A percentile compares a stretch with the other conserved stretches of the same genome.
Evolutionary conservation across 495 filamentous ascomycete genomes (phyloP).

Genomic region (Copromyces sp.): DNA sequence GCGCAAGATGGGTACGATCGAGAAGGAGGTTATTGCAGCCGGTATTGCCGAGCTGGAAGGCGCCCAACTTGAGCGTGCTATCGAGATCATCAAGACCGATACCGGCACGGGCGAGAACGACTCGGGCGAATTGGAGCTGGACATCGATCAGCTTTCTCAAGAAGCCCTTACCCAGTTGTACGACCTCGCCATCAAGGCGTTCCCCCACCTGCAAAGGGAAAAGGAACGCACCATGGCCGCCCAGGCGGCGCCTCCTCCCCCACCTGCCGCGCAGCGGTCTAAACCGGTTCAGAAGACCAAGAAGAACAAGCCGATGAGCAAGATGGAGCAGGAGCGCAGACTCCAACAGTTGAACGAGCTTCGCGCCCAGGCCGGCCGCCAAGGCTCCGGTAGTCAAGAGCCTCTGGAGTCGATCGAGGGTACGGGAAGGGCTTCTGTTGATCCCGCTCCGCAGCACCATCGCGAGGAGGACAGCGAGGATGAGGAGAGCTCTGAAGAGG

Average conservation of each 20-base stretch:
- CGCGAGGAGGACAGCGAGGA: conserved; percentile 31
- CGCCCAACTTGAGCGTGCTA: conserved; percentile 61
- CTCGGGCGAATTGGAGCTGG: conserved; percentile 80
- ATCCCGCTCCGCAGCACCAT: conserved; percentile 14
- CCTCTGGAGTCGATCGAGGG: conserved; percentile 33
- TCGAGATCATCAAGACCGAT: conserved; percentile 84
- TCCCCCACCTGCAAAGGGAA: conserved; percentile 40
- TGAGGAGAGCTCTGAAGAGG: conserved; percentile 28
- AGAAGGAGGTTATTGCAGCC: conserved; percentile 80
- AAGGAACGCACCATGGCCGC: conserved; percentile 20
- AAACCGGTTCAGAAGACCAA: conserved; percentile 58
- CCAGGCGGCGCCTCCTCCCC: conserved; percentile 14
- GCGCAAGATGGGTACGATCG: conserved; percentile 52
- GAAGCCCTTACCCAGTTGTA: conserved; percentile 67
- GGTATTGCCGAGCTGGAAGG: conserved; percentile 67
- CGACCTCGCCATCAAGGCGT: conserved; percentile 60
- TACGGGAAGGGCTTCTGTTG: conserved; percentile 12
- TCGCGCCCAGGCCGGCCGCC: conserved; percentile 35
- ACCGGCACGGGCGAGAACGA: conserved; percentile 69
- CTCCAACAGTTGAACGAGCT: conserved; percentile 68
- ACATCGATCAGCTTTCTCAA: conserved; percentile 74
- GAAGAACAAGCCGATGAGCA: conserved; percentile 99
- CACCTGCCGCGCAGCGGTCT: conserved; percentile 28
- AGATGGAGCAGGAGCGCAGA: conserved; percentile 79
- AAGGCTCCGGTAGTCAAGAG: conserved; percentile 38